phyloP scores from a whole-genome alignment of 169 alveolate genomes.

The Cryptosporidium ryanae region DNA sequence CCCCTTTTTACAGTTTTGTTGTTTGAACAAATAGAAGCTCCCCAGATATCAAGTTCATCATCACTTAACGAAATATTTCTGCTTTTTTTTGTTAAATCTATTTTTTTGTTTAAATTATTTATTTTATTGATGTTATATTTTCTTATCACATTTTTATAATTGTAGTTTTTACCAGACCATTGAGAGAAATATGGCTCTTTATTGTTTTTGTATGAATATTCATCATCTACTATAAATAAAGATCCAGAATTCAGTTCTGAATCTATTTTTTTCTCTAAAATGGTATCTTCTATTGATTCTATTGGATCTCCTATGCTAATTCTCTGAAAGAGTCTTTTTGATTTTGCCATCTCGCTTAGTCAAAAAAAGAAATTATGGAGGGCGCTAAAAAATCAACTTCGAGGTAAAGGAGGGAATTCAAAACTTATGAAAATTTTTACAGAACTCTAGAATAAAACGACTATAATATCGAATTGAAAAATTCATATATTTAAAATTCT shows the following conservation, averaged over 20 bases:
- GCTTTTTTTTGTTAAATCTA: background rate
- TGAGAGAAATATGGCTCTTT: background rate
- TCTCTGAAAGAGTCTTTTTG: slow-evolving; percentile 28
- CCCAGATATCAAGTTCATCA: slow-evolving; percentile 62
- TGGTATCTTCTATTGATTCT: background rate
- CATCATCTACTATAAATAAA: slow-evolving; percentile 42
- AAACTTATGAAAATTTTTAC: background rate
- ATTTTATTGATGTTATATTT: background rate
- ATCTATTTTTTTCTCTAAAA: background rate
- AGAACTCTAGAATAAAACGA: background rate
- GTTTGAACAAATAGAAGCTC: background rate
- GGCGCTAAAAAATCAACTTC: background rate
- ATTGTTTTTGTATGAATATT: background rate
- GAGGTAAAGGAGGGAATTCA: background rate
- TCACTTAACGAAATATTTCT: background rate
- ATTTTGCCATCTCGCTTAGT: slow-evolving; percentile 18
- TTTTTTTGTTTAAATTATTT: background rate
- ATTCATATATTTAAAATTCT: background rate
- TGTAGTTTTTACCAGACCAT: background rate
- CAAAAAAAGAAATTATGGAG: background rate
- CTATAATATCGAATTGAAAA: background rate
- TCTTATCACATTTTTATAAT: background rate
- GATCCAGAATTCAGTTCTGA: slow-evolving; percentile 3
- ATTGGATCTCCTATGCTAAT: background rate
- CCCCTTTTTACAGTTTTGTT: too few species aligned